Conservation (phyloP, 768 basidiomycete genomes). For the Russula abietina region DNA sequence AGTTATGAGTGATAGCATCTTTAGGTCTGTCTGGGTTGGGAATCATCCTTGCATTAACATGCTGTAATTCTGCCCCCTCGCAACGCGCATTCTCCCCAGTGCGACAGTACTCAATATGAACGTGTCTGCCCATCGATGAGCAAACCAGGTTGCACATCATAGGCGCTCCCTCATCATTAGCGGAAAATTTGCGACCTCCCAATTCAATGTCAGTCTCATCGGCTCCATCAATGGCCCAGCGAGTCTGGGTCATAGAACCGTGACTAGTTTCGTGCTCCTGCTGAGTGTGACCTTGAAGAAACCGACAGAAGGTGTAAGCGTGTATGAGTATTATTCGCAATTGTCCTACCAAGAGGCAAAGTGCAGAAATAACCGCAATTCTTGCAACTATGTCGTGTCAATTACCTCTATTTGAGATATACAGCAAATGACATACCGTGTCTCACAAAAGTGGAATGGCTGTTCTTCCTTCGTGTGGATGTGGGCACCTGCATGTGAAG, state of each 20-base stretch:
- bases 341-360: slow-evolving; percentile 45
- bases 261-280: slow-evolving; percentile 58
- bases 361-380: slow-evolving; percentile 56
- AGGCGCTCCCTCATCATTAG: slow-evolving; percentile 52
- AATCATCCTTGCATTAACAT: slow-evolving; percentile 38
- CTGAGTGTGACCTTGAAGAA: slow-evolving; percentile 46
- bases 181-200: slow-evolving; percentile 48
- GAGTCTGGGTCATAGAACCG: slow-evolving; percentile 55
- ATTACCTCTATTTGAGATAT: not conserved
- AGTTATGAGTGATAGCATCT: slow-evolving; percentile 47
- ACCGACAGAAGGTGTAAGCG: too few species aligned
- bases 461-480: slow-evolving; percentile 40
- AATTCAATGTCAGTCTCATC: slow-evolving; percentile 47
- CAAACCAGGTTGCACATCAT: slow-evolving; percentile 59
- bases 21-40: slow-evolving; percentile 46
- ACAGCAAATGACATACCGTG: slow-evolving; percentile 31
- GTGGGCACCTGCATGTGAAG: slow-evolving; percentile 43
- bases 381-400: slow-evolving; percentile 38
- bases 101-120: slow-evolving; percentile 53
- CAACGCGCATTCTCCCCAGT: slow-evolving; percentile 36
- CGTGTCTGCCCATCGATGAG: slow-evolving; percentile 50
- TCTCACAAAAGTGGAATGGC: slow-evolving; percentile 52
- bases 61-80: slow-evolving; percentile 40
- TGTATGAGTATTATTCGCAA: not conserved
- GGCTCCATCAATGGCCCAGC: slow-evolving; percentile 52